Conservation (phyloP, 257 asterid genomes). For the Scutellaria barbata region DNA sequence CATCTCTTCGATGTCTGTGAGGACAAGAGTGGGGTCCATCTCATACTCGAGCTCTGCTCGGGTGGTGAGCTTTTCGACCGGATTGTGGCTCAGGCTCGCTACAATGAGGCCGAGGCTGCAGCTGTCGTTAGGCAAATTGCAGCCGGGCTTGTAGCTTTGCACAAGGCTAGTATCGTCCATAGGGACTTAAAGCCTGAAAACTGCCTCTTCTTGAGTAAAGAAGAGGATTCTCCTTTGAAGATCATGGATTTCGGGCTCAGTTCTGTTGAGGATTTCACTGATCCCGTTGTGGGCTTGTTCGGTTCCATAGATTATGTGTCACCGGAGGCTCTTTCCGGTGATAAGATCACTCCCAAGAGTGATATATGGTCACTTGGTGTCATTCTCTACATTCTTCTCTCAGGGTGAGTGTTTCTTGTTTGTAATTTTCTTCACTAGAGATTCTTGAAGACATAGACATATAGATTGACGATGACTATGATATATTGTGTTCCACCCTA, state of each 20-base stretch:
- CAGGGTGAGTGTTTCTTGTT: slow-evolving; percentile 55
- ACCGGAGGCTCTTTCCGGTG: slow-evolving; percentile 76
- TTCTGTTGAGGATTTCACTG: slow-evolving; percentile 75
- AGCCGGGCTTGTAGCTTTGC: slow-evolving; percentile 64
- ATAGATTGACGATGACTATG: too few species aligned
- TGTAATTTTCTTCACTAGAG: not conserved
- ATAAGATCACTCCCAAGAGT: slow-evolving; percentile 56
- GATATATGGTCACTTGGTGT: slow-evolving; percentile 94
- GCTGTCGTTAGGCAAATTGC: slow-evolving; percentile 74
- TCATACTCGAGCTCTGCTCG: slow-evolving; percentile 72
- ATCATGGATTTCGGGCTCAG: slow-evolving; percentile 91
- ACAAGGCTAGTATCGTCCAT: slow-evolving; percentile 62
- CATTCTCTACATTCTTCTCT: slow-evolving; percentile 83
- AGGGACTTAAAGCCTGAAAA: slow-evolving; percentile 91
- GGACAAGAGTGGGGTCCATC: slow-evolving; percentile 65
- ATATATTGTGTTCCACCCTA: too few species aligned
- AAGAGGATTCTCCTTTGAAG: slow-evolving; percentile 67
- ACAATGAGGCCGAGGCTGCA: slow-evolving; percentile 72
- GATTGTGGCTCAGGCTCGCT: slow-evolving; percentile 72
- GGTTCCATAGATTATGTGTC: slow-evolving; percentile 89
- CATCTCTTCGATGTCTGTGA: slow-evolving; percentile 78
- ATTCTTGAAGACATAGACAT: too few species aligned
- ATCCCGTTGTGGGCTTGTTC: slow-evolving; percentile 81
- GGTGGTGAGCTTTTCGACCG: slow-evolving; percentile 88
- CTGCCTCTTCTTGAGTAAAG: slow-evolving; percentile 68